Evolutionary conservation across 2,329 filamentous ascomycete genomes (phyloP).

Genomic region (Canariomyces notabilis): DNA sequence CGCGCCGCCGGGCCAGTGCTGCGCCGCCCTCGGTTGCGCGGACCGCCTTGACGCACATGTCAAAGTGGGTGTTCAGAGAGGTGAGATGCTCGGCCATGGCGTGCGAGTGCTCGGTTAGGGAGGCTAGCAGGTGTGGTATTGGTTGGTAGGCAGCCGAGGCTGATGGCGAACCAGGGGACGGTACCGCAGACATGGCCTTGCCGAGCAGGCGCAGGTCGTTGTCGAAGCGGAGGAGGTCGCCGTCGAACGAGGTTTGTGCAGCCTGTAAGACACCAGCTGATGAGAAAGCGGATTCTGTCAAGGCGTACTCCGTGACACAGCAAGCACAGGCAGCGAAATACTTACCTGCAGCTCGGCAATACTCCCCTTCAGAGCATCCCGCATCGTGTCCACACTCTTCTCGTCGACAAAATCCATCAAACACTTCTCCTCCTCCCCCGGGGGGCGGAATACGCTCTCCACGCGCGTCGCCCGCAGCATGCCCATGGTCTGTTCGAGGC

Average conservation of each 20-base stretch:
- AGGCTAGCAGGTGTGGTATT: constrained; percentile 51
- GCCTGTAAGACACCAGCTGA: constrained; percentile 36
- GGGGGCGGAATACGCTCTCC: constrained; percentile 57
- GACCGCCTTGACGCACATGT: constrained; percentile 86
- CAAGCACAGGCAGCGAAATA: too few species aligned
- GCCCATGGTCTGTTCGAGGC: constrained; percentile 62
- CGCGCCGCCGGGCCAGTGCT: constrained; percentile 62
- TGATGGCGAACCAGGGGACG: constrained; percentile 31
- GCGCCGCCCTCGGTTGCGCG: constrained; percentile 81
- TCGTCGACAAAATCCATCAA: constrained; percentile 75
- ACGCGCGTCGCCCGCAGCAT: constrained; percentile 61
- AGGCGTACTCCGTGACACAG: too few species aligned
- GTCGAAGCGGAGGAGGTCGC: constrained; percentile 70
- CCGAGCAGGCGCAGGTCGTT: constrained; percentile 64
- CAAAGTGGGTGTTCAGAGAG: constrained; percentile 81
- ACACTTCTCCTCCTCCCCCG: constrained; percentile 53
- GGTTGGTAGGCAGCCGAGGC: constrained; percentile 36
- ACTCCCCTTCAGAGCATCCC: constrained; percentile 62
- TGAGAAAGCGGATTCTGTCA: neutral
- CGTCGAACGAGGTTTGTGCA: constrained; percentile 68
- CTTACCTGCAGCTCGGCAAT: constrained; percentile 65
- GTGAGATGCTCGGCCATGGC: constrained; percentile 77
- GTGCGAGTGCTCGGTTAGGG: constrained; percentile 68
- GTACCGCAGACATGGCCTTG: constrained; percentile 46
- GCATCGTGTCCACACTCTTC: constrained; percentile 59